Evolutionary conservation across 2,329 filamentous ascomycete species (phyloP), one percentile per base, ranked within the genome.

Genomic region (Stagonosporopsis vannaccii): DNA sequence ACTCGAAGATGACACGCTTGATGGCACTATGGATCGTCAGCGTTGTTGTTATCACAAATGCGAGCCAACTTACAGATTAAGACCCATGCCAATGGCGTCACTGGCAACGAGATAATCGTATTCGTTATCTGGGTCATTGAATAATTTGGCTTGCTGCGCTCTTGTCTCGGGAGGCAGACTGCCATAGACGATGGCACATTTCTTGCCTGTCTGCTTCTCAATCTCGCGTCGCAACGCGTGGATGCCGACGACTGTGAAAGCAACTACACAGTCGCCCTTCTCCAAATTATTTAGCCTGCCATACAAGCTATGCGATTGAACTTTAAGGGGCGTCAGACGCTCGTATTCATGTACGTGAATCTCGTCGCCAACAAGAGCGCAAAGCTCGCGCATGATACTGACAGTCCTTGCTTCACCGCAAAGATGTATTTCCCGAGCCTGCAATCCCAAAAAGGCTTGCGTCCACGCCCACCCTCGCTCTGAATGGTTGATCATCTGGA

Each of bases 401-500:
- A 97, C 89, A 0, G 89, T 87, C 37, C 96, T 85, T 60, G 90
- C 87, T 76, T 99, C 95, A 58, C 95, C 95, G 73, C 95, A 99
- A 0, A 99, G 82, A 77, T 99, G 95, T 6, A 99, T 81, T 72
- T 99, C 95, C 66, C 88, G 89, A 4, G 92, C 95, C 75, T 90
- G 88, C 1, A 97, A 83, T 32, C 95, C 95, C 5, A 99, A 81
- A 13, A 98, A 81, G 2, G 95, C 95, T 67, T 92, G 87, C 1
- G 93, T 97, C 95, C 95, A 99, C 2, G 92, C 93, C 88, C 90
- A 96, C 1, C 96, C 95, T 65, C 95, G 88, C 0, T 91, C 86
- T 0, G 74, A 60, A 68, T 92, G 88, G 15, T 86, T 88, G 64
- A 99, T 91, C 95, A 99, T 98, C 77, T 99, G 95, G 54, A 99